A percentile compares a stretch with the other conserved stretches of the same genome.
These are phyloP conservation scores for Russula sp. DNA, from an alignment of 768 basidiomycete species.

Conservation along the genomic window DNA sequence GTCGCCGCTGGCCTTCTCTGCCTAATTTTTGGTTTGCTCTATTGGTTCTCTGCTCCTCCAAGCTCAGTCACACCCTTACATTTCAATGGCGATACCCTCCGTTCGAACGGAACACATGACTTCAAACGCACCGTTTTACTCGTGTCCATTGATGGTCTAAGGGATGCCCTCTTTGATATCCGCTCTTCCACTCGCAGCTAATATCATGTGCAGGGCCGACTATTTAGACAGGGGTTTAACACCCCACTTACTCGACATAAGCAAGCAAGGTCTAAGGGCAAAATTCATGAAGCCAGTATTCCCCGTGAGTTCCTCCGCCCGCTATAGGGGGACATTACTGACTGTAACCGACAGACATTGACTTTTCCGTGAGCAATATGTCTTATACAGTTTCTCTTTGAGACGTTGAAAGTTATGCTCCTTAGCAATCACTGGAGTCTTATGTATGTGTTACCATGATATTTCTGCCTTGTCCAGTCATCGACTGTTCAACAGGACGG, in stretches of 20 bases:
- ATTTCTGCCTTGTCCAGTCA: constrained; percentile 3
- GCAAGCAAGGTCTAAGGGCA: constrained; percentile 79
- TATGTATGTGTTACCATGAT: constrained; percentile 49
- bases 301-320: constrained; percentile 52
- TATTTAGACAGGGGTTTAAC: constrained; percentile 85
- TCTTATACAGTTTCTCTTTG: background rate
- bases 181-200: background rate
- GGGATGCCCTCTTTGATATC: constrained; percentile 37
- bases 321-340: constrained; percentile 10
- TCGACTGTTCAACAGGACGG: constrained; percentile 57
- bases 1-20: constrained; percentile 7
- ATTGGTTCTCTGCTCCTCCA: constrained; percentile 15
- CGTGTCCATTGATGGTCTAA: constrained; percentile 83
- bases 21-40: constrained; percentile 10
- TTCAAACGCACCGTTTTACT: constrained; percentile 80
- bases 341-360: constrained; percentile 52
- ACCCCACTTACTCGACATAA: constrained; percentile 76
- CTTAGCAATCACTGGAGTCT: constrained; percentile 85
- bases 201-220: constrained; percentile 55
- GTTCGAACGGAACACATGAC: constrained; percentile 79
- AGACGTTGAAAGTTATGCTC: constrained; percentile 3
- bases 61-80: constrained; percentile 26
- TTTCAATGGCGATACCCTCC: constrained; percentile 44
- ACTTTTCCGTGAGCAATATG: constrained; percentile 76
- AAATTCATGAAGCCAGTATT: constrained; percentile 87